Evolutionary conservation across 2,329 filamentous ascomycete genomes (phyloP).

Genomic region (Penicillium vulpinum): DNA sequence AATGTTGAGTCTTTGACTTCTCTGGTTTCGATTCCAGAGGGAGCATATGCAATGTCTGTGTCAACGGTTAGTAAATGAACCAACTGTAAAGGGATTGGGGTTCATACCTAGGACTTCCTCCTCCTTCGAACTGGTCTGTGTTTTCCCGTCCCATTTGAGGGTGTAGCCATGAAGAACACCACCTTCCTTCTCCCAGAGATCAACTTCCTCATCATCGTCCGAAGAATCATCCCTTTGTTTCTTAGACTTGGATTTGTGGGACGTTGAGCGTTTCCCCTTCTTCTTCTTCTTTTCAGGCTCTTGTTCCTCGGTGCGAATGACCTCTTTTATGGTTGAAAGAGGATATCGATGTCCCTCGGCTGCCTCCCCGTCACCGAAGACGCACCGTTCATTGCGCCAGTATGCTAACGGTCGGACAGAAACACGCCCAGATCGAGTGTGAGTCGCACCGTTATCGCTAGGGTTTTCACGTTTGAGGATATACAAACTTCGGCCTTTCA

Average conservation of each 20-base stretch:
- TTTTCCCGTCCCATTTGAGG: conserved; percentile 44
- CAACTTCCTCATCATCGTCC: conserved; percentile 41
- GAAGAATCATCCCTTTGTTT: conserved; percentile 40
- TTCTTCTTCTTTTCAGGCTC: conserved; percentile 43
- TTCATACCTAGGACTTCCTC: conserved; percentile 44
- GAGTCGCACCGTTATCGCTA: conserved; percentile 57
- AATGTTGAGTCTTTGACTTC: conserved; percentile 69
- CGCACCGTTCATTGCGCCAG: conserved; percentile 81
- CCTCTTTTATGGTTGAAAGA: conserved; percentile 71
- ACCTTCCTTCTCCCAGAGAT: conserved; percentile 48
- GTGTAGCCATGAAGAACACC: conserved; percentile 47
- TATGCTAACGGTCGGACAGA: conserved; percentile 77
- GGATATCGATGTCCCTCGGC: conserved; percentile 60
- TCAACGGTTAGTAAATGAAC: conserved; percentile 2
- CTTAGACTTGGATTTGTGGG: conserved; percentile 34
- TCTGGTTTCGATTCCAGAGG: conserved; percentile 57
- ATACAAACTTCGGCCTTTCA: conserved; percentile 51
- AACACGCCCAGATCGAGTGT: conserved; percentile 74
- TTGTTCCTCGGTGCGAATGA: conserved; percentile 71
- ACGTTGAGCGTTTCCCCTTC: conserved; percentile 31
- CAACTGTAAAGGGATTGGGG: background rate
- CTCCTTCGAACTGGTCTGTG: conserved; percentile 39
- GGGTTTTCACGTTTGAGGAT: conserved; percentile 54
- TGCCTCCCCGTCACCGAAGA: conserved; percentile 64
- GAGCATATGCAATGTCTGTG: conserved; percentile 61